These are phyloP conservation scores for Aspergillus sp. DNA, from an alignment of 2,329 filamentous ascomycete genomes.

Conservation along the genomic window DNA sequence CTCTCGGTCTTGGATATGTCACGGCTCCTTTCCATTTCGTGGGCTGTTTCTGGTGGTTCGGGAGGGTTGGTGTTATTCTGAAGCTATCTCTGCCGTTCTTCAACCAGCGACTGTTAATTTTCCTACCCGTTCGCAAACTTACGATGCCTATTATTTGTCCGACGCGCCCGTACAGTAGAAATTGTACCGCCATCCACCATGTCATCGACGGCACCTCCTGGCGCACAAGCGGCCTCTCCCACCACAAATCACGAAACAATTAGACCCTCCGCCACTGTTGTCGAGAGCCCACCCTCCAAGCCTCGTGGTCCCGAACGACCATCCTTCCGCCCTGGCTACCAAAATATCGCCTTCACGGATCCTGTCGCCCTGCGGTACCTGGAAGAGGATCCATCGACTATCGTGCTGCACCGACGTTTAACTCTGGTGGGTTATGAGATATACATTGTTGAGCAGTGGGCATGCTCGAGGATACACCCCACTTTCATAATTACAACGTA, in stretches of 20 bases:
- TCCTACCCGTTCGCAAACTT: not conserved
- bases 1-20: conserved; percentile 26
- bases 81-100: conserved; percentile 9
- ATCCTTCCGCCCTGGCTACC: conserved; percentile 41
- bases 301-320: conserved; percentile 16
- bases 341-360: conserved; percentile 65
- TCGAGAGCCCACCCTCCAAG: conserved; percentile 22
- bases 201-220: conserved; percentile 22
- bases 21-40: conserved; percentile 22
- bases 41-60: conserved; percentile 25
- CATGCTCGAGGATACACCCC: conserved; percentile 84
- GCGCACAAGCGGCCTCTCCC: conserved; percentile 22
- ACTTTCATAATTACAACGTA: conserved; percentile 92
- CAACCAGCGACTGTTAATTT: not conserved
- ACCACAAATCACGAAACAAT: conserved; percentile 26
- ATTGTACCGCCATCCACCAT: conserved; percentile 14
- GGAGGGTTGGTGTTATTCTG: conserved; percentile 27
- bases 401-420: conserved; percentile 69
- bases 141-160: conserved; percentile 10
- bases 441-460: conserved; percentile 97
- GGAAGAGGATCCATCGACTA: conserved; percentile 77
- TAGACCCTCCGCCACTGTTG: conserved; percentile 23
- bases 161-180: conserved; percentile 10
- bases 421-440: conserved; percentile 81
- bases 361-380: conserved; percentile 71